Conservation (phyloP, 2,329 filamentous ascomycete genomes). For the Passalora sequoiae region DNA sequence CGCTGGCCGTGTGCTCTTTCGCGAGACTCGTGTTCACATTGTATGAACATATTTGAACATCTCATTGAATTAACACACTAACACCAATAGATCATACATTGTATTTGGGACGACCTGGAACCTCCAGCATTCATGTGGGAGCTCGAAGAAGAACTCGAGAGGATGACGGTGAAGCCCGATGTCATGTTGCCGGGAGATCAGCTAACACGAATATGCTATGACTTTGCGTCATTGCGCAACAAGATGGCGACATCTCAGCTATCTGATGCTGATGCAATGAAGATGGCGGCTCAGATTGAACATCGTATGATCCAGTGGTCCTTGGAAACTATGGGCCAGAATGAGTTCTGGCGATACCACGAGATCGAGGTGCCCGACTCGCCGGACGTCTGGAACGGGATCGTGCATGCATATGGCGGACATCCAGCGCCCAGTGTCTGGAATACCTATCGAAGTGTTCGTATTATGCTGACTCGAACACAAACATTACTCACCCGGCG, state of each 20-base stretch:
- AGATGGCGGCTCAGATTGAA: slow-evolving; percentile 23
- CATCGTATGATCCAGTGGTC: slow-evolving; percentile 28
- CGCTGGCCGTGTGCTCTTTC: slow-evolving; percentile 26
- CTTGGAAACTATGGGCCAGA: slow-evolving; percentile 16
- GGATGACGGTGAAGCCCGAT: slow-evolving; percentile 7
- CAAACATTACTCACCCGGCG: slow-evolving; percentile 26
- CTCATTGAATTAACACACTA: too few species aligned
- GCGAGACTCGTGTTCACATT: slow-evolving; percentile 28
- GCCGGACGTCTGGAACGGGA: slow-evolving; percentile 30
- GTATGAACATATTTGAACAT: too few species aligned
- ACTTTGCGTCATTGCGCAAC: slow-evolving; percentile 25
- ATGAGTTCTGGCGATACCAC: slow-evolving; percentile 25
- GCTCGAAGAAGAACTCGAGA: slow-evolving; percentile 26
- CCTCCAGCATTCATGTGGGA: slow-evolving; percentile 28
- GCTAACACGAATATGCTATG: slow-evolving; percentile 22
- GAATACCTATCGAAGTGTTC: slow-evolving; percentile 27
- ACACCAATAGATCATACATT: slow-evolving; percentile 19
- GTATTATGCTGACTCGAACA: slow-evolving; percentile 29
- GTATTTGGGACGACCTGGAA: slow-evolving; percentile 30
- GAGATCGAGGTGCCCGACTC: slow-evolving; percentile 27
- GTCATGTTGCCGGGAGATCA: slow-evolving; percentile 22
- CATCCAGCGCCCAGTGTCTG: slow-evolving; percentile 23
- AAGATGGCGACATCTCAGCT: slow-evolving; percentile 17
- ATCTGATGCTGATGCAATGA: slow-evolving; percentile 22
- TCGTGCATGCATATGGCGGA: slow-evolving; percentile 24